Conservation (phyloP, 495 filamentous ascomycete genomes). For the Podospora appendiculata region DNA sequence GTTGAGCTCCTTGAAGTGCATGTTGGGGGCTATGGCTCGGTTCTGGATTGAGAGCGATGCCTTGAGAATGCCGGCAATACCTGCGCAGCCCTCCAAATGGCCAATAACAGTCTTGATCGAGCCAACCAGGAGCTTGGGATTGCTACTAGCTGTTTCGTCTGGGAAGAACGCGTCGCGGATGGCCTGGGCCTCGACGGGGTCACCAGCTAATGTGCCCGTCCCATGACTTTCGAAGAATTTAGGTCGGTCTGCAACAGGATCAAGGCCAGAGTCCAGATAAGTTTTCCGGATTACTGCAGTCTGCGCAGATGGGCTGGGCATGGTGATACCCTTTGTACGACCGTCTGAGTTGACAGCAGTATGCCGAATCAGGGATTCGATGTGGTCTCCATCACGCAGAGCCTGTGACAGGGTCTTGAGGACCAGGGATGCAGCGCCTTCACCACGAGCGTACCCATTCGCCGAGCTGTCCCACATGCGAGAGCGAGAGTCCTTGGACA, state of each 20-base stretch:
- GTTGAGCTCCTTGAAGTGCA: constrained; percentile 42
- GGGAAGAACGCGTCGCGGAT: constrained; percentile 33
- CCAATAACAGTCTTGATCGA: constrained; percentile 50
- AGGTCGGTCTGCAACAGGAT: constrained; percentile 19
- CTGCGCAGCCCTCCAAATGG: constrained; percentile 45
- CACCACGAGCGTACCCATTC: constrained; percentile 55
- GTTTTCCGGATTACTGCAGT: constrained; percentile 37
- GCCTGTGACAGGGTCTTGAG: constrained; percentile 49
- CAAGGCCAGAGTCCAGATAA: constrained; percentile 37
- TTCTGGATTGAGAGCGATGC: constrained; percentile 39
- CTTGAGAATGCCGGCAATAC: constrained; percentile 48
- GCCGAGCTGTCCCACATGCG: constrained; percentile 51
- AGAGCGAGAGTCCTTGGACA: constrained; percentile 34
- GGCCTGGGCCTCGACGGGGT: constrained; percentile 12
- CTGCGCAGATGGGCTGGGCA: constrained; percentile 44
- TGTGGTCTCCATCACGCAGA: constrained; percentile 36
- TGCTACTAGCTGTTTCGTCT: not conserved
- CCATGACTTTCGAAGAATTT: constrained; percentile 40
- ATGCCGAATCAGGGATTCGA: constrained; percentile 49
- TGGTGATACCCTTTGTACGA: constrained; percentile 29
- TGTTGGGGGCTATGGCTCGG: constrained; percentile 32
- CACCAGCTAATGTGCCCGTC: constrained; percentile 11
- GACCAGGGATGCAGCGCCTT: constrained; percentile 45
- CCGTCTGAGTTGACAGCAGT: constrained; percentile 48
- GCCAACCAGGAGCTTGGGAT: constrained; percentile 36